These are phyloP conservation scores for Malus hybrid DNA, from an alignment of 331 rosid genomes.

Conservation along the genomic window DNA sequence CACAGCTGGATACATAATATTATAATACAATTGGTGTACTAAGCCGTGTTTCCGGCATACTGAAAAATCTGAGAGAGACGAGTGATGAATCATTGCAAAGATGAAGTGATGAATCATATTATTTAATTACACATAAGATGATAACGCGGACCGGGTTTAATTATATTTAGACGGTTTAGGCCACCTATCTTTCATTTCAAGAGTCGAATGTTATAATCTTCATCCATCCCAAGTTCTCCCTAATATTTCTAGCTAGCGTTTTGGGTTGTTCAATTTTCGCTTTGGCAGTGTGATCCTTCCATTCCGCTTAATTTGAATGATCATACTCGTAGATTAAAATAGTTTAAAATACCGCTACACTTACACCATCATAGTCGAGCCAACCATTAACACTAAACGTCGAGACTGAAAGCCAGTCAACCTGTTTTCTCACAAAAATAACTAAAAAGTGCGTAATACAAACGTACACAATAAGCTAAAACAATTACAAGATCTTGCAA, in stretches of 20 bases:
- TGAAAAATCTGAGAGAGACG: not conserved
- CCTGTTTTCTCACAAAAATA: no score
- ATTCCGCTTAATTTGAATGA: not conserved
- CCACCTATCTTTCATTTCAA: not conserved
- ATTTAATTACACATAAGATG: not conserved
- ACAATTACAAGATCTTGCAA: no score
- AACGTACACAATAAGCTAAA: no score
- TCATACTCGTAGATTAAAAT: not conserved
- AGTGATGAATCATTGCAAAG: not conserved
- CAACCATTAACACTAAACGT: no score
- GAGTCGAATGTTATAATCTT: not conserved
- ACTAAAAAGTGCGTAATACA: no score
- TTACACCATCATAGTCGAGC: no score
- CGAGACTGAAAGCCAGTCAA: no score
- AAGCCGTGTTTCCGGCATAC: no score
- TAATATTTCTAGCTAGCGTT: not conserved
- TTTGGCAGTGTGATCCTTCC: no score
- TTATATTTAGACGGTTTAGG: not conserved
- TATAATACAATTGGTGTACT: no score
- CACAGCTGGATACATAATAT: no score
- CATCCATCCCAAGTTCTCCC: not conserved
- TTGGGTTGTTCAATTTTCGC: not conserved
- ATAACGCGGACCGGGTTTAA: constrained; percentile 14
- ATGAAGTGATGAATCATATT: not conserved
- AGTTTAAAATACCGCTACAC: no score